Base-by-base conservation (phyloP, 192 early-diverging fungal species). In the Coemansia sp. region DNA sequence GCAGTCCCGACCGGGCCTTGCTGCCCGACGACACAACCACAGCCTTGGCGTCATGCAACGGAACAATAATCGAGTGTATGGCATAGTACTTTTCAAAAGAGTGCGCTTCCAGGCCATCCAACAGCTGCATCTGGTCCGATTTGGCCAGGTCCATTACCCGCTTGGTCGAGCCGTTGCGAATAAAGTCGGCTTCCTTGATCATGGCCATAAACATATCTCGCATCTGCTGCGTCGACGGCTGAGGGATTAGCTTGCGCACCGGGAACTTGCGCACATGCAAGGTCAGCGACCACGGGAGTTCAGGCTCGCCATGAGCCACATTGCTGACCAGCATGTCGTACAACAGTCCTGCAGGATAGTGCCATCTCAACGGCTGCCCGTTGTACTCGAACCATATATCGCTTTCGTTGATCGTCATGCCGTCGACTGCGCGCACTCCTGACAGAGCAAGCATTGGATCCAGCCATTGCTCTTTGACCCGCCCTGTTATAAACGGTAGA, bases 161-260 rank as follows among this genome's bases (percentile, higher is more conserved):
- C 71, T 94, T 94, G 4, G 88, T 92, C 18, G 85, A 88, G 39
- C 89, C 90, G 69, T 90, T 86, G 35, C 93, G 85, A 19, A 94
- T 81, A 73, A 87, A 94, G 66, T 96, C 94, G 2, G 91, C 61
- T 81, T 95, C 93, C 73, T 95, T 95, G 65, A 92, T 83, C 86
- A 89, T 87, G 11, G 91, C 88, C 92, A 95, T 95, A 66, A 88
- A 92, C 69, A 89, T 90, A 61, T 92, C 90, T 32, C 85, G 85
- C 55, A 85, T 85, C 1, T 71, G 73, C 48, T 88, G 83, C 7
- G 78, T 67, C 7, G 79, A 71, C 12, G 86, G 85, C n/a, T 63
- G 66, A 12, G 82, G 74, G 47, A 93, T 83, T 35, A 95, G 57
- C 54, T 86, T 86, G 2, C 41, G 53, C 1, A 59, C 73, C 2